Percentiles rank a stretch among this genome's conserved stretches.
Conservation (phyloP, 1,284 basidiomycete species). For the Polyporus tsugae region DNA sequence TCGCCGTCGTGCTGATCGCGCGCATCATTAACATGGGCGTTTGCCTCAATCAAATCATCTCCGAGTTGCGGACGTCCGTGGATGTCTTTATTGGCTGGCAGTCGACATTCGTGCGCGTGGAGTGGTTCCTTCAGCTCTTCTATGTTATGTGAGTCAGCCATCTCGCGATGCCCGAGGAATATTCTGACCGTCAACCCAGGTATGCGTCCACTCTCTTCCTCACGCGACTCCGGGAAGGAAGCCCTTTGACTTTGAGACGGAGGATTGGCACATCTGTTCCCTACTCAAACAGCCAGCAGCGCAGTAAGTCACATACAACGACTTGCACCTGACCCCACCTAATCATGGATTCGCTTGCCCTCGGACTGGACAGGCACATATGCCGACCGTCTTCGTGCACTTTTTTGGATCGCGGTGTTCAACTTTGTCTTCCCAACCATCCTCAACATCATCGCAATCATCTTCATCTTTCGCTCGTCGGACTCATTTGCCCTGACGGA, state of each 20-base stretch:
- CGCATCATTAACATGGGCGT: background rate
- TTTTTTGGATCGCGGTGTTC: conserved; percentile 42
- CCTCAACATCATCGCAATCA: conserved; percentile 36
- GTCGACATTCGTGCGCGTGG: conserved; percentile 28
- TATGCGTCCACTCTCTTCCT: background rate
- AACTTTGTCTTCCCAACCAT: conserved; percentile 43
- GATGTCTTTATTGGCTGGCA: background rate
- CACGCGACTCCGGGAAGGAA: background rate
- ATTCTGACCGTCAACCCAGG: background rate
- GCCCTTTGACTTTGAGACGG: background rate
- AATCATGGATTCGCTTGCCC: too few relatives aligned
- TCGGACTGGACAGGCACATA: conserved; percentile 1
- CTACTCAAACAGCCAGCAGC: background rate
- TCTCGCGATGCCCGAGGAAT: too few relatives aligned
- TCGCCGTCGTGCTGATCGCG: background rate
- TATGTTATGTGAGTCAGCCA: conserved; percentile 34
- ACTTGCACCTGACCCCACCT: background rate
- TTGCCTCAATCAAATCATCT: background rate
- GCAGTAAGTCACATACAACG: background rate
- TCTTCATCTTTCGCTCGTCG: conserved; percentile 20
- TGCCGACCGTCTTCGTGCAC: conserved; percentile 15
- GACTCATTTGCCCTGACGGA: conserved; percentile 23
- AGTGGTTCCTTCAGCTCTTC: conserved; percentile 39
- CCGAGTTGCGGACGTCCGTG: too few relatives aligned
- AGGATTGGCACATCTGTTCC: background rate